phyloP scores from a whole-genome alignment of 345 rosid genomes.

The Carallia pectinifolia region DNA sequence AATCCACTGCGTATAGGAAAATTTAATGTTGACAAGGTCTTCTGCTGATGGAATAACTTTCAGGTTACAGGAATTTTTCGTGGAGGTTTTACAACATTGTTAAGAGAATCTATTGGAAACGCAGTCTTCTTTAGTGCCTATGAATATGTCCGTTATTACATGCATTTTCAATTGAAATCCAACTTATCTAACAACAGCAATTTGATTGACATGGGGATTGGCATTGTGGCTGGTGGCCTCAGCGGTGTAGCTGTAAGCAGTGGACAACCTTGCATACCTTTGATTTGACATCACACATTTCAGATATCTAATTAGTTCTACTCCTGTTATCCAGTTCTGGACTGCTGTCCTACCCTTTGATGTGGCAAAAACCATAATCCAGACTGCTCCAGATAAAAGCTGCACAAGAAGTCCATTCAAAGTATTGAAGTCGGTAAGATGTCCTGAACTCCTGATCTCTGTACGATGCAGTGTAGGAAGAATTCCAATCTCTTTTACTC shows the following conservation, averaged over 20 bases:
- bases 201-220: constrained; percentile 79
- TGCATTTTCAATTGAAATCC: constrained; percentile 53
- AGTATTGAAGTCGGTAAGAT: constrained; percentile 66
- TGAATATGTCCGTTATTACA: constrained; percentile 68
- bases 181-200: constrained; percentile 43
- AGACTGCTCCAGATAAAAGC: constrained; percentile 63
- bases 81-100: constrained; percentile 74
- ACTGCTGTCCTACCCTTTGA: constrained; percentile 76
- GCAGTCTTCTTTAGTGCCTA: constrained; percentile 75
- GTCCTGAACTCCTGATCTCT: neutral
- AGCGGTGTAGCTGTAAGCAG: constrained; percentile 90
- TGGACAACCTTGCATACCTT: constrained; percentile 13
- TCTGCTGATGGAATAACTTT: constrained; percentile 40
- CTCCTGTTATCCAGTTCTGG: constrained; percentile 55
- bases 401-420: constrained; percentile 62
- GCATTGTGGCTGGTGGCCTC: constrained; percentile 80
- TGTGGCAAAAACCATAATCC: constrained; percentile 90
- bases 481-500: no score
- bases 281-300: neutral
- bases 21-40: neutral
- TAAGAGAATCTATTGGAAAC: constrained; percentile 84
- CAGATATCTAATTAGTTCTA: neutral
- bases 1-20: constrained; percentile 16
- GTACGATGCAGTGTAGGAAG: neutral
- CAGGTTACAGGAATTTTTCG: constrained; percentile 88